Base-by-base conservation (phyloP, 805 yeast genomes). In the Yueomyces sinensis region DNA sequence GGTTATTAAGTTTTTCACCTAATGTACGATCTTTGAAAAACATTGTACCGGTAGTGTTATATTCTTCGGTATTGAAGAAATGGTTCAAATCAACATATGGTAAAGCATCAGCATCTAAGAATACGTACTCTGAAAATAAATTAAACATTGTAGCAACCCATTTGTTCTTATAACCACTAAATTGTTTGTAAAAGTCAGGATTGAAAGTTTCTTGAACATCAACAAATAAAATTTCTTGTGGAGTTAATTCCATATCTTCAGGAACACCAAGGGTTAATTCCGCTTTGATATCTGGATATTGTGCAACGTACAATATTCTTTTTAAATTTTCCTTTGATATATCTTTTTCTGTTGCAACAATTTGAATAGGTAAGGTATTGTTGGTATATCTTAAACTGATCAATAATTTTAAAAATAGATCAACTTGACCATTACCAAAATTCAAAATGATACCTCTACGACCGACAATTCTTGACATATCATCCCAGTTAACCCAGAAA, bases 81-180 rank as follows among this genome's bases (percentile, higher is more conserved):
- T 53, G 47, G 2, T 62, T 59, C 1, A 59, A 40, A 35, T 70
- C 66, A 1, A 62, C 51, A 28, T 66, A 47, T 1, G 68, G 55
- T 2, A 70, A 67, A 0, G 68, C 53, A 46, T 72, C 77, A 3
- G 73, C 66, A 46, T 72, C 78, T 22, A 72, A 36, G 18, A 72
- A 52, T 7, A 72, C 51, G 23, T 63, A 54, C 40, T 70, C 70
- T 33, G 62, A 58, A 42, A 72, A 72, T 11, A 71, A 58, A 39
- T 56, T 63, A 54, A 69, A 70, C 32, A 70, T 43, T 13, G 62
- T 56, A 1, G 74, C 72, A 16, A 68, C 40, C 30, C 69, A 56
- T 43, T 70, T 70, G 45, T 62, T 66, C 13, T 61, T 64, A 43
- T 61, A 69, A 0, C 63, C 58, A 7, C 15, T 6, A 25, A 25